A percentile compares a stretch with the other conserved stretches of the same genome.
Evolutionary conservation across 164 flowering plant genomes (phyloP).

Genomic region (Santalum album): DNA sequence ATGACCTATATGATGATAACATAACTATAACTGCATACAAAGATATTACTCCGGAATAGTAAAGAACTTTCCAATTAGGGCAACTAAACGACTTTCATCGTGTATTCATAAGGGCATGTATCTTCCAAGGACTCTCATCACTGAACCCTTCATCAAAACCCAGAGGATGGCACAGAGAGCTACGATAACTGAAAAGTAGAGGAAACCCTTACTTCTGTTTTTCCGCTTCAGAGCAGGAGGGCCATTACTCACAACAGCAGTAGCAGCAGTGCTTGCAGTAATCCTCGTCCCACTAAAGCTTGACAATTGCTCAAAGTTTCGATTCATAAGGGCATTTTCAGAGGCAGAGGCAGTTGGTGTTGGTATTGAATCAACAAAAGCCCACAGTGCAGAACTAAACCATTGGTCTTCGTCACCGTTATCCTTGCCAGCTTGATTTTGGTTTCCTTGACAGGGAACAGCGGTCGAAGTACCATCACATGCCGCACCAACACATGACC

Average conservation of each 20-base stretch:
- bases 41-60: no score
- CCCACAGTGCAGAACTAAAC: slow-evolving; percentile 56
- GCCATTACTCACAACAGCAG: slow-evolving; percentile 18
- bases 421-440: slow-evolving; percentile 20
- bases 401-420: slow-evolving; percentile 25
- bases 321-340: slow-evolving; percentile 54
- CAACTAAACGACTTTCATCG: no score
- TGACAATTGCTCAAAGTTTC: slow-evolving; percentile 67
- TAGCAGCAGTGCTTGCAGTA: slow-evolving; percentile 17
- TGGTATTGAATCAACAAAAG: slow-evolving; percentile 84
- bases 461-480: slow-evolving; percentile 15
- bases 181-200: slow-evolving; percentile 31
- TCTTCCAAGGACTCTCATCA: slow-evolving; percentile 10
- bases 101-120: slow-evolving; percentile 15
- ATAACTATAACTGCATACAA: no score
- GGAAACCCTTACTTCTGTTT: slow-evolving; percentile 23
- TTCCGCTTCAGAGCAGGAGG: slow-evolving; percentile 16
- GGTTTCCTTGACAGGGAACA: slow-evolving; percentile 19
- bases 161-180: slow-evolving; percentile 38
- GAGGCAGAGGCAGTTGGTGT: slow-evolving; percentile 85
- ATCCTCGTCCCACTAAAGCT: slow-evolving; percentile 62
- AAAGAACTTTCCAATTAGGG: no score
- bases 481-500: slow-evolving; percentile 38
- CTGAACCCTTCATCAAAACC: slow-evolving; percentile 25
- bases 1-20: no score